These are phyloP conservation scores for Cystofilobasidium bisporidii DNA, from an alignment of 768 basidiomycete genomes.

Conservation along the genomic window DNA sequence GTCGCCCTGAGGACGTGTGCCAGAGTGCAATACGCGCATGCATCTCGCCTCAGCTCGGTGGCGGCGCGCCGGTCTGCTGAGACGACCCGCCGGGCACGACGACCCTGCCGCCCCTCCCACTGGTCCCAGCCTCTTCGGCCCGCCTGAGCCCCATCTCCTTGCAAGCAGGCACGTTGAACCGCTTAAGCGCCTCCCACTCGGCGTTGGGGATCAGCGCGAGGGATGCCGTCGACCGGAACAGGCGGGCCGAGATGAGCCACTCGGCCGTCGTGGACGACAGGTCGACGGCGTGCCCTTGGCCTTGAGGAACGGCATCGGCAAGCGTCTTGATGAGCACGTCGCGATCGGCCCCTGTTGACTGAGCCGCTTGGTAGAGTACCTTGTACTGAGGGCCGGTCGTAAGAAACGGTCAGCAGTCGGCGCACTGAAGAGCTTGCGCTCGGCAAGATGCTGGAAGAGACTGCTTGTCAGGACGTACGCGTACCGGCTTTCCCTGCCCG, in stretches of 20 bases:
- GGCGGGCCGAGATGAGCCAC: background rate
- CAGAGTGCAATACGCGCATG: too few relatives aligned
- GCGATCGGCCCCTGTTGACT: constrained; percentile 6
- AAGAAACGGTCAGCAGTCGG: too few relatives aligned
- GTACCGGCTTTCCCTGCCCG: background rate
- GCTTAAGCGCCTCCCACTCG: background rate
- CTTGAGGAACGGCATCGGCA: constrained; percentile 3
- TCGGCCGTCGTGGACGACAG: constrained; percentile 1
- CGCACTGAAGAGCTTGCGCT: too few relatives aligned
- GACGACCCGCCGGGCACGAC: background rate
- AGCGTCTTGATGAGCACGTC: constrained; percentile 6
- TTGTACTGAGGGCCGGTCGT: constrained; percentile 7
- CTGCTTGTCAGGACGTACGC: background rate
- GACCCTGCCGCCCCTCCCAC: background rate
- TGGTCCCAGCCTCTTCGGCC: background rate
- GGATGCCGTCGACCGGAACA: constrained; percentile 6
- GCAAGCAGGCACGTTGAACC: constrained; percentile 17
- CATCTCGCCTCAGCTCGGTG: background rate
- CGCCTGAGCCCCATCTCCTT: background rate
- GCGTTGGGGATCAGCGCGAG: constrained; percentile 12
- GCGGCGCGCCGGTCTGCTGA: too few relatives aligned
- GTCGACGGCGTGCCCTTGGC: constrained; percentile 15
- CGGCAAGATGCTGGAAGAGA: too few relatives aligned
- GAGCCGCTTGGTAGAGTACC: constrained; percentile 17
- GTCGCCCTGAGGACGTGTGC: too few relatives aligned